Evolutionary conservation across 805 yeast species (phyloP), one percentile per base, ranked within the genome.

Genomic region (Lachancea sp.): DNA sequence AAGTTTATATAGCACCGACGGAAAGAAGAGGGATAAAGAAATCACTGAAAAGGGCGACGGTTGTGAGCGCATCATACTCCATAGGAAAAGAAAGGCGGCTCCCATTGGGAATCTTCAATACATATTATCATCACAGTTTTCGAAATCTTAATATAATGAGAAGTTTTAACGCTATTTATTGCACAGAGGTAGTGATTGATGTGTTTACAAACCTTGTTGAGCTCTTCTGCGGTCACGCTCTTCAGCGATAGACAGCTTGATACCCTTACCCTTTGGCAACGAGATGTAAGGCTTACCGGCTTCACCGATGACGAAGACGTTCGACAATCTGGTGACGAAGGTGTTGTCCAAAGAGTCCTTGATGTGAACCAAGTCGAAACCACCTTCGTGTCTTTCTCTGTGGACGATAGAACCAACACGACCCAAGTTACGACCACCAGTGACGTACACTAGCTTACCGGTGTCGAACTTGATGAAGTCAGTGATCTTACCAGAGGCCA

Each of bases 161-260:
- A 35, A 39, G 27, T 39, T 38, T 33, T 33, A 33, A 33, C 25
- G 36, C 36, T 33, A 33, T 33, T 33, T 35, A 35, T 35, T 35
- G 38, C 38, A 35, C 38, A 35, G 27, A 35, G 15, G 18, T 33
- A 33, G 36, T 18, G 20, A 20, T 35, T 15, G 15, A 16, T 38
- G 27, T 41, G 54, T 48, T 72, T 72, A 71, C 67, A 75, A 72
- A 71, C 78, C 79, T 62, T 70, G 73, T 71, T 79, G 85, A 68
- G 91, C 89, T 77, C 96, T 85, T 77, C 95, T 90, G 81, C 90
- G 82, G 86, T 89, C 96, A 78, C 96, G 88, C 82, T 89, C 96
- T 79, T 89, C 96, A 69, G 96, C 78, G 71, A 89, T 89, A 66
- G 91, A 71, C 70, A 89, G 82, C 81, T 89, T 89, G 75, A 89